phyloP scores from a whole-genome alignment of 169 alveolate species.

The Cryptosporidium sp. region DNA sequence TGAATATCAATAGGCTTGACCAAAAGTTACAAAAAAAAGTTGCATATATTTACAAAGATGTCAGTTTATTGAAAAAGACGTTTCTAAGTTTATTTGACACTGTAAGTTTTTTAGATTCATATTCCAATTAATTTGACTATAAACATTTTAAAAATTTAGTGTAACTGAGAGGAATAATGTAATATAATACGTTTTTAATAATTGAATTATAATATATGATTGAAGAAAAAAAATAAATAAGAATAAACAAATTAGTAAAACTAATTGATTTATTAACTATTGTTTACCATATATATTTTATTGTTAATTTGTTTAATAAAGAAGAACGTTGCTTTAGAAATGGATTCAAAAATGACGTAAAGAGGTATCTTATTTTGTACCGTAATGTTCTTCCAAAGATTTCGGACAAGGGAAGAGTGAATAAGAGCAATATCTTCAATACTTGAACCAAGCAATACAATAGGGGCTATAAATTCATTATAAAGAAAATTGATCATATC shows the following conservation, averaged over 20 bases:
- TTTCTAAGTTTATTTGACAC: background rate
- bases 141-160: slow-evolving; percentile 3
- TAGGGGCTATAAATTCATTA: slow-evolving; percentile 57
- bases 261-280: slow-evolving; percentile 12
- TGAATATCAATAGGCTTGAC: background rate
- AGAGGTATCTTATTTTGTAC: slow-evolving; percentile 33
- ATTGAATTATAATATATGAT: background rate
- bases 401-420: slow-evolving; percentile 32
- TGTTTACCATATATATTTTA: slow-evolving; percentile 33
- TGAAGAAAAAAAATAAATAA: background rate
- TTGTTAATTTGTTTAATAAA: slow-evolving; percentile 61
- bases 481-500: slow-evolving; percentile 43
- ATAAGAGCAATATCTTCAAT: slow-evolving; percentile 47
- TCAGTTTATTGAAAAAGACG: background rate
- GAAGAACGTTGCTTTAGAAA: slow-evolving; percentile 65
- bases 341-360: slow-evolving; percentile 30
- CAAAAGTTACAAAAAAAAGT: slow-evolving; percentile 24
- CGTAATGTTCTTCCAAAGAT: slow-evolving; percentile 45
- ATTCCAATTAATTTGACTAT: background rate
- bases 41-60: slow-evolving; percentile 5
- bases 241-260: background rate
- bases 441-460: slow-evolving; percentile 46
- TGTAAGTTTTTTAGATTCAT: slow-evolving; percentile 10
- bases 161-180: background rate
- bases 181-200: too few relatives aligned